Evolutionary conservation across 1,139 yeast genomes (phyloP).

Genomic region (Entelexis sorbosivorans): DNA sequence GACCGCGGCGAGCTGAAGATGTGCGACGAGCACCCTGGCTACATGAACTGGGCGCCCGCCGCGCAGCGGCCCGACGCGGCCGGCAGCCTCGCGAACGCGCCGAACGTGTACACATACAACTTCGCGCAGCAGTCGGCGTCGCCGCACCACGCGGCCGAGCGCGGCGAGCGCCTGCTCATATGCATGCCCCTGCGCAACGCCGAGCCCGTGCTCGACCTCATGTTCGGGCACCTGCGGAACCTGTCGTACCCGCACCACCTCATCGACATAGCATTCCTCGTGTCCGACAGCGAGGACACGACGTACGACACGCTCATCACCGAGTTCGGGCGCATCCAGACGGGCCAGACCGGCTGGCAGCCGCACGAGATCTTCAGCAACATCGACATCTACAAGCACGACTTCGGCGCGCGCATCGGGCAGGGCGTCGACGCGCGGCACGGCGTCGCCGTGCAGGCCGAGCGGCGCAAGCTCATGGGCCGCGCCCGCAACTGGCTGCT

Average conservation of each 20-base stretch:
- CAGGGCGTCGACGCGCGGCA: slow-evolving; percentile 76
- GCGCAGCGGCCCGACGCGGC: not conserved
- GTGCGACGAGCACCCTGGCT: slow-evolving; percentile 5
- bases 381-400: slow-evolving; percentile 51
- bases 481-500: slow-evolving; percentile 63
- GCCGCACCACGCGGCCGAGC: slow-evolving; percentile 43
- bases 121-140: slow-evolving; percentile 38
- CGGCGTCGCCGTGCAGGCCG: slow-evolving; percentile 63
- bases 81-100: slow-evolving; percentile 6
- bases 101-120: slow-evolving; percentile 35
- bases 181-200: slow-evolving; percentile 62
- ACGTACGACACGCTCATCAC: slow-evolving; percentile 47
- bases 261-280: slow-evolving; percentile 53
- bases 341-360: slow-evolving; percentile 32
- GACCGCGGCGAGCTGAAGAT: slow-evolving; percentile 4
- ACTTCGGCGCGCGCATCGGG: slow-evolving; percentile 59
- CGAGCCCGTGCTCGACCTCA: slow-evolving; percentile 51
- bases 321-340: slow-evolving; percentile 57
- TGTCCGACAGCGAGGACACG: slow-evolving; percentile 56
- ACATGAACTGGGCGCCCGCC: slow-evolving; percentile 1
- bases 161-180: slow-evolving; percentile 45
- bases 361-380: slow-evolving; percentile 41
- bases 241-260: slow-evolving; percentile 55
- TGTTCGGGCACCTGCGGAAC: slow-evolving; percentile 47
- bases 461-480: slow-evolving; percentile 60